phyloP scores from a whole-genome alignment of 129 eudicot species.

The Helianthus tuberosus region DNA sequence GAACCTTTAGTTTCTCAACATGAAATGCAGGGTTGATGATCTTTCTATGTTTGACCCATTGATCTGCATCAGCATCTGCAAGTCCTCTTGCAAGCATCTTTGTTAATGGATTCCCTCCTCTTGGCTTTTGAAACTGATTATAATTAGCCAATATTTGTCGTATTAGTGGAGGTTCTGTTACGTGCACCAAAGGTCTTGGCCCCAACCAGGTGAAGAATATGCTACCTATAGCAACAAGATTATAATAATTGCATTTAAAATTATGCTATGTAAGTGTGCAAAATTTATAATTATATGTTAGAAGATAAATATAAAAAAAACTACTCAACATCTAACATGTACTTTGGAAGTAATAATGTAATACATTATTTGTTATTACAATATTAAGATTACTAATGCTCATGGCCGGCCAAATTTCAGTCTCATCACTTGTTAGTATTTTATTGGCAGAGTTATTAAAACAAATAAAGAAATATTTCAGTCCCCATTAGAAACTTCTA shows the following conservation, averaged over 20 bases:
- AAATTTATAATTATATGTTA: too few relatives aligned
- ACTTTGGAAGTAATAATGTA: too few relatives aligned
- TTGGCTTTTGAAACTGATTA: slow-evolving; percentile 25
- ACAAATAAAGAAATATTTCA: too few relatives aligned
- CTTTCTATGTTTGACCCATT: slow-evolving; percentile 42
- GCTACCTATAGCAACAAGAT: slow-evolving; percentile 7
- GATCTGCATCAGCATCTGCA: slow-evolving; percentile 29
- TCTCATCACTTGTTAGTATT: too few relatives aligned
- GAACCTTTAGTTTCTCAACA: slow-evolving; percentile 20
- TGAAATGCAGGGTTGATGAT: slow-evolving; percentile 34
- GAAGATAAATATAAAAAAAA: too few relatives aligned
- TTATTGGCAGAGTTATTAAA: too few relatives aligned
- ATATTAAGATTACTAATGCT: too few relatives aligned
- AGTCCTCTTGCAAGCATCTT: slow-evolving; percentile 29
- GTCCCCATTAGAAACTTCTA: too few relatives aligned
- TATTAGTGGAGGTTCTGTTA: slow-evolving; percentile 20
- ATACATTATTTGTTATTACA: too few relatives aligned
- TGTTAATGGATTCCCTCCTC: slow-evolving; percentile 30
- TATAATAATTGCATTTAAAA: not conserved
- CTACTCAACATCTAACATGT: too few relatives aligned
- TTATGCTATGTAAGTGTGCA: too few relatives aligned
- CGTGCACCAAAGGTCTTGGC: slow-evolving; percentile 18
- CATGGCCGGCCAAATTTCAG: too few relatives aligned
- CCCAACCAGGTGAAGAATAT: slow-evolving; percentile 31
- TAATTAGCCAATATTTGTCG: slow-evolving; percentile 15